Conservation (phyloP, 257 asterid genomes). For the Penstemon barbatus region DNA sequence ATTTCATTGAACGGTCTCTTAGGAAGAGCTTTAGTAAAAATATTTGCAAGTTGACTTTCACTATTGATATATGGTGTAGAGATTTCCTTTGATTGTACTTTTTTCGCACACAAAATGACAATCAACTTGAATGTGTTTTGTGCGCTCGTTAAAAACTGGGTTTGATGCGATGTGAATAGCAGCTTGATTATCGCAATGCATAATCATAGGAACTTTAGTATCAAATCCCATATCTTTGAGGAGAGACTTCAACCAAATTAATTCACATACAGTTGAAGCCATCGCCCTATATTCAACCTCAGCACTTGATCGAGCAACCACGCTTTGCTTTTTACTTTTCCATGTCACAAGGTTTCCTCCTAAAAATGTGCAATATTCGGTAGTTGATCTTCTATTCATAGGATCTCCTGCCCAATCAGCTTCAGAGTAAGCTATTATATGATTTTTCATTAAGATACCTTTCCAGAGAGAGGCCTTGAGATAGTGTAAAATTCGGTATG, state of each 20-base stretch:
- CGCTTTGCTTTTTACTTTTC: not conserved
- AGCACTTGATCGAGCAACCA: not conserved
- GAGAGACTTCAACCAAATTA: not conserved
- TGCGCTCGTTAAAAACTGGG: not conserved
- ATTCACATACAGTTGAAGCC: not conserved
- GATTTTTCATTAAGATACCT: not conserved
- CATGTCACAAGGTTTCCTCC: conserved; percentile 5
- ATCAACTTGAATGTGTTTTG: not conserved
- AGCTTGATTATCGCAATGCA: not conserved
- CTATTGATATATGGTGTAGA: not conserved
- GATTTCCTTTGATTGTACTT: not conserved
- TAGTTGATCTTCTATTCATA: not conserved
- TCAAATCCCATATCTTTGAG: not conserved
- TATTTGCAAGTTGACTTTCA: not conserved
- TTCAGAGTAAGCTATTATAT: not conserved
- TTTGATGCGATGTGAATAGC: not conserved
- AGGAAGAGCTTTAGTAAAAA: not conserved
- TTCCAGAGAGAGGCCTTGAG: not conserved
- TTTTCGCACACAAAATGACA: not conserved
- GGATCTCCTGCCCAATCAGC: not conserved
- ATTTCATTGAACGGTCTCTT: not conserved
- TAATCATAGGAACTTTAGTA: not conserved
- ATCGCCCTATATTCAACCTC: not conserved
- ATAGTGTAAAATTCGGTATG: not conserved
- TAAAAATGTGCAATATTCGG: not conserved